Evolutionary conservation across 305 asterid genomes (phyloP), one percentile per base, ranked within the genome.

Genomic region (Plantago rigida): DNA sequence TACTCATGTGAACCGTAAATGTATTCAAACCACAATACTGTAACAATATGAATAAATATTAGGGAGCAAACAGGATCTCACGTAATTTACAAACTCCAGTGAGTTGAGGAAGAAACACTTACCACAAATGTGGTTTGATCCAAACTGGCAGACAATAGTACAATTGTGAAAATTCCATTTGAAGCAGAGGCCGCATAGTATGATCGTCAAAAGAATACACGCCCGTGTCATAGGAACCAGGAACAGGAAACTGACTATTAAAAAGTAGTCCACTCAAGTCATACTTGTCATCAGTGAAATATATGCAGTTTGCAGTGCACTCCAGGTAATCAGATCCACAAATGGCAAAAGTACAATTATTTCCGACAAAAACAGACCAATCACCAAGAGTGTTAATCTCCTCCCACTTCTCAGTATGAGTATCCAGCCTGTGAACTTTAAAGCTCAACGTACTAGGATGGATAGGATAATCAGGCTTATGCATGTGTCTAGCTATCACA

Each of bases 201-300:
- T 17, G 44, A 51, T 44, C 53, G 52, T 64, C 74, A 9, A 75
- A 29, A 10, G 63, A 52, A 13, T 47, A 75, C 12, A 66, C 13
- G 31, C 79, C 81, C 68, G 65, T 29, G 56, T 73, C 81, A 60
- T 68, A 74, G 1, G 71, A 24, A 13, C 28, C 5, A 17, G n/a
- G 42, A 57, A 56, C 29, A 19, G 53, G 44, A 2, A 60, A 15
- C 54, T 66, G 57, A 55, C 52, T 49, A 13, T n/a, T 17, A n/a
- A n/a, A 22, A 31, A 31, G 39, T 31, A 31, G 39, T 5, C 7
- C 39, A 36, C 2, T 8, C 10, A 36, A 5, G 2, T 50, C 54
- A 8, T 14, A 50, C 12, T 63, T 63, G 53, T 78, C 69, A 14
- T 78, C 83, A 0, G 74, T 69, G 70, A 72, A 78, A 64, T 72